phyloP scores from a whole-genome alignment of 176 grass and related monocot genomes.

The Oryza officinalis region DNA sequence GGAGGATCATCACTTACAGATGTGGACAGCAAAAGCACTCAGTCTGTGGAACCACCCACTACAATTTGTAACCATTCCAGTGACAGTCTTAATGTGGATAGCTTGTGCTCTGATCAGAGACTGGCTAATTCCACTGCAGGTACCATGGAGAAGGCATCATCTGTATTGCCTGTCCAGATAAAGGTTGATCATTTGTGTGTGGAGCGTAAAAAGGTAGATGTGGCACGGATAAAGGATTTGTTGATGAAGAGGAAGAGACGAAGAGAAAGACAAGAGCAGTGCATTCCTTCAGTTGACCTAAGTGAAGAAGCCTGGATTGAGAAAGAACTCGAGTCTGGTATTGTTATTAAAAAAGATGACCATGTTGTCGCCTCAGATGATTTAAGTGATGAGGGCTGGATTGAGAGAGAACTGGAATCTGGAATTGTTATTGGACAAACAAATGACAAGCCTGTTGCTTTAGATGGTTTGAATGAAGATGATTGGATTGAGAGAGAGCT shows the following conservation, averaged over 20 bases:
- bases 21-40: slow-evolving; percentile 16
- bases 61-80: not conserved
- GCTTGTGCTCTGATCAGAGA: slow-evolving; percentile 26
- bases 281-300: slow-evolving; percentile 29
- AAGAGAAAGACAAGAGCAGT: slow-evolving; percentile 14
- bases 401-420: slow-evolving; percentile 42
- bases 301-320: slow-evolving; percentile 52
- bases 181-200: slow-evolving; percentile 22
- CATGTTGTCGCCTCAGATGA: slow-evolving; percentile 10
- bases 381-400: slow-evolving; percentile 34
- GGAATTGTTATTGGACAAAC: slow-evolving; percentile 38
- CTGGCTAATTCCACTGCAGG: slow-evolving; percentile 3
- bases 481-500: slow-evolving; percentile 70
- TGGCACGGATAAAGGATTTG: slow-evolving; percentile 34
- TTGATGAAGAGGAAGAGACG: slow-evolving; percentile 43
- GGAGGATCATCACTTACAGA: not conserved
- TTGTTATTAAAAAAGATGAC: slow-evolving; percentile 15
- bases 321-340: slow-evolving; percentile 45
- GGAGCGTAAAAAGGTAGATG: slow-evolving; percentile 37
- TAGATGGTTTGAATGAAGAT: slow-evolving; percentile 48
- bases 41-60: not conserved
- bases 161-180: not conserved
- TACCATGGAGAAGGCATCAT: slow-evolving; percentile 6
- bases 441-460: slow-evolving; percentile 13
- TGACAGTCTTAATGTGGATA: slow-evolving; percentile 15